These are phyloP conservation scores for Linderniella brevidens DNA, from an alignment of 257 asterid genomes.

Conservation along the genomic window DNA sequence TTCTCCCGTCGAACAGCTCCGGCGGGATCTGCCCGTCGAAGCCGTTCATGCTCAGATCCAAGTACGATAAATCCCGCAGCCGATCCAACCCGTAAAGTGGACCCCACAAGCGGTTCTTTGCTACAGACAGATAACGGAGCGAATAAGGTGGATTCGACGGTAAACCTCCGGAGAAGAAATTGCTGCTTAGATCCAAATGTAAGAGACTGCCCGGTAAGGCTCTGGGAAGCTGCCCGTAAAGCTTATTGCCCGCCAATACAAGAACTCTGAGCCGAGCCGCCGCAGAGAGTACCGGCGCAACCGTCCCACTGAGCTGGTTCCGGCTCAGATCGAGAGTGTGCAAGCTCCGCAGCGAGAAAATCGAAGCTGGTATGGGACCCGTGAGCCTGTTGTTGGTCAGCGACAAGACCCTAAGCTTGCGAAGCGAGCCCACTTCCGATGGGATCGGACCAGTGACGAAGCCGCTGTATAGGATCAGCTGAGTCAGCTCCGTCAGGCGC, in stretches of 20 bases:
- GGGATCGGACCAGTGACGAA: constrained; percentile 70
- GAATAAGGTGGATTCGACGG: constrained; percentile 30
- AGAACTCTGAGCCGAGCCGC: constrained; percentile 21
- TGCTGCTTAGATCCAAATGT: constrained; percentile 49
- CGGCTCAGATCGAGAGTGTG: constrained; percentile 73
- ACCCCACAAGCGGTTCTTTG: constrained; percentile 49
- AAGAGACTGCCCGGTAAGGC: constrained; percentile 24
- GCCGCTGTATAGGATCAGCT: constrained; percentile 58
- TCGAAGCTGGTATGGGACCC: constrained; percentile 27
- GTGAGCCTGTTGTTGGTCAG: constrained; percentile 49
- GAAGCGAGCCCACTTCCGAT: constrained; percentile 19
- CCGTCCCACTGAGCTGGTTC: constrained; percentile 33
- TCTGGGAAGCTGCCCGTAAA: constrained; percentile 27
- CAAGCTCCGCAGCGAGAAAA: constrained; percentile 27
- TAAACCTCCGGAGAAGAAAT: constrained; percentile 30
- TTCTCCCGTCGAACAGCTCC: constrained; percentile 24
- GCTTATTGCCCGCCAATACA: constrained; percentile 27
- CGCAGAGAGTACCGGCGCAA: constrained; percentile 17
- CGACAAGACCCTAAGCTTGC: constrained; percentile 36
- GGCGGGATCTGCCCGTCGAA: constrained; percentile 55
- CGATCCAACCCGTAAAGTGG: constrained; percentile 26
- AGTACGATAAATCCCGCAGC: constrained; percentile 28
- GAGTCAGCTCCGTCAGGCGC: constrained; percentile 30
- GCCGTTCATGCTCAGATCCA: constrained; percentile 63
- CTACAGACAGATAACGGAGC: constrained; percentile 44